Percentiles rank a stretch among this genome's conserved stretches.
phyloP scores from a whole-genome alignment of 768 basidiomycete genomes.

The Trametes cingulata region DNA sequence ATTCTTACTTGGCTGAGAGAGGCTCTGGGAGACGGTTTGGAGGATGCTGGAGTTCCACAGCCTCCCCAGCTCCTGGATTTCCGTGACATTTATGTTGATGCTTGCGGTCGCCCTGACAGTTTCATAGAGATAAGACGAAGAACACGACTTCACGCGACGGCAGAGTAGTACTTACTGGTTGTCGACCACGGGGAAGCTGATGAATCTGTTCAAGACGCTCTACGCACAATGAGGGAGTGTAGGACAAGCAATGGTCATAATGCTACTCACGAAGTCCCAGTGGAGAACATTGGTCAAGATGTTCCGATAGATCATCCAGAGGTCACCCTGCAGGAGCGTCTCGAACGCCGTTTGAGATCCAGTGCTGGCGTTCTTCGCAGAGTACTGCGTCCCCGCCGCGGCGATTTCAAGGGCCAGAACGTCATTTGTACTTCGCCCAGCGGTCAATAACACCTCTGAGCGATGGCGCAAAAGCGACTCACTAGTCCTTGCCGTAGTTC shows the following conservation, averaged over 20 bases:
- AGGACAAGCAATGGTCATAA: background rate
- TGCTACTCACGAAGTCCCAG: constrained; percentile 67
- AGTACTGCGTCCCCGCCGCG: constrained; percentile 59
- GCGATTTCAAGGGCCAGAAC: constrained; percentile 62
- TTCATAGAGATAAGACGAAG: background rate
- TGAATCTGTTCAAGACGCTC: constrained; percentile 66
- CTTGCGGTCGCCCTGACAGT: constrained; percentile 51
- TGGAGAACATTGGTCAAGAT: constrained; percentile 55
- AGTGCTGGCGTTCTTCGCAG: constrained; percentile 38
- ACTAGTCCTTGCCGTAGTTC: constrained; percentile 63
- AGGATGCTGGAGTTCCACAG: constrained; percentile 51
- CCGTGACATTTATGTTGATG: constrained; percentile 58
- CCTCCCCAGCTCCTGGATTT: constrained; percentile 50
- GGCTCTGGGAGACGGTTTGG: constrained; percentile 38
- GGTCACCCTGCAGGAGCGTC: constrained; percentile 55
- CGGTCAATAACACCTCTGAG: background rate
- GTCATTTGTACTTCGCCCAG: constrained; percentile 48
- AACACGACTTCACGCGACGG: background rate
- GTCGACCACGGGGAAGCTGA: constrained; percentile 61
- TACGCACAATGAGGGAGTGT: constrained; percentile 27
- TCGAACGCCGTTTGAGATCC: constrained; percentile 48
- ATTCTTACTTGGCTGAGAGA: constrained; percentile 38
- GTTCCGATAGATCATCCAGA: constrained; percentile 74
- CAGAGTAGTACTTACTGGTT: constrained; percentile 36
- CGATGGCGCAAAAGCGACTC: constrained; percentile 13